A percentile compares a stretch with the other conserved stretches of the same genome.
phyloP scores from a whole-genome alignment of 2,329 filamentous ascomycete genomes.

The Cercospora zeae-maydis region DNA sequence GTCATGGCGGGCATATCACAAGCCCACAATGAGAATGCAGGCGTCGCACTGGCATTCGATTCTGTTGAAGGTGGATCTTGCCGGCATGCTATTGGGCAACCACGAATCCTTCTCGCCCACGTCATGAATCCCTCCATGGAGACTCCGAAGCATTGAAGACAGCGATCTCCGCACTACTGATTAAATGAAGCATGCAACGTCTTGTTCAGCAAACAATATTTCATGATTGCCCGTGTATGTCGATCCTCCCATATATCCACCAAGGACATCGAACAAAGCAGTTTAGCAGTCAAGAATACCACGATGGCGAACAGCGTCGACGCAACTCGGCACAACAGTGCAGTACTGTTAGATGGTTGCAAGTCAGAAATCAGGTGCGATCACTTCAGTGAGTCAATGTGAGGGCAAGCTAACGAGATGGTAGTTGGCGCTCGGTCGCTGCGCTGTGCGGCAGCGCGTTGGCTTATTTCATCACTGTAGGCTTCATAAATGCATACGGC shows the following conservation, averaged over 20 bases:
- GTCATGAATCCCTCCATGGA: neutral
- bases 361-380: neutral
- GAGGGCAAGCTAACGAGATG: neutral
- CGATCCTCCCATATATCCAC: neutral
- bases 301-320: neutral
- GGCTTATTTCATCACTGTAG: conserved; percentile 27
- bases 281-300: neutral
- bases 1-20: neutral
- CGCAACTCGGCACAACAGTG: neutral
- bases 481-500: conserved; percentile 31
- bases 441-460: conserved; percentile 22
- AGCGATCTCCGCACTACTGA: neutral
- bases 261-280: neutral
- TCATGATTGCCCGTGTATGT: neutral
- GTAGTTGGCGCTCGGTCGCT: conserved; percentile 18
- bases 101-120: neutral
- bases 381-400: neutral
- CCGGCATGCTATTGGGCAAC: neutral
- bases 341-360: neutral
- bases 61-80: neutral
- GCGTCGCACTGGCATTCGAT: neutral
- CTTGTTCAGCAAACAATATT: neutral
- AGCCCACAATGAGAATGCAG: neutral
- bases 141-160: neutral
- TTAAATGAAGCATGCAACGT: neutral